A percentile compares a stretch with the other conserved stretches of the same genome.
phyloP scores from a whole-genome alignment of 2,329 filamentous ascomycete species.

The Plenodomus tracheiphilus region DNA sequence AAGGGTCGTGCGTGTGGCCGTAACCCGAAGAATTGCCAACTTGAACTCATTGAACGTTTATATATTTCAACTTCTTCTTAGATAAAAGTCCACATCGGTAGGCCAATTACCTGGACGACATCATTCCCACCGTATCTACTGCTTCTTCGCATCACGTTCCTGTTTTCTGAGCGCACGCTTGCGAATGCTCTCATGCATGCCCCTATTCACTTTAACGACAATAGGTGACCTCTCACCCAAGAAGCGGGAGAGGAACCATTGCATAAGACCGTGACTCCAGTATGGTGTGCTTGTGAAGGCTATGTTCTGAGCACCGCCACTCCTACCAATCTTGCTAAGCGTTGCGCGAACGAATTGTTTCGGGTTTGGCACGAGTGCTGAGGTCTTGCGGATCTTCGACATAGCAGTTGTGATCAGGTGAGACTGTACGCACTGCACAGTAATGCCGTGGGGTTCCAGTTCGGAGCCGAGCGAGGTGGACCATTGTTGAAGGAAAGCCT shows the following conservation, averaged over 20 bases:
- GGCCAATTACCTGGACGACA: no score
- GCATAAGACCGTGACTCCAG: constrained; percentile 89
- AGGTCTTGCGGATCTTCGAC: constrained; percentile 89
- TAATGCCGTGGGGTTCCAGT: constrained; percentile 76
- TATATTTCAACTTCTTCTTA: not conserved
- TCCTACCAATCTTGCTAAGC: constrained; percentile 77
- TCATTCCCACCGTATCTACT: no score
- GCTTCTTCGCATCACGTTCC: constrained; percentile 77
- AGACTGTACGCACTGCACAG: constrained; percentile 88
- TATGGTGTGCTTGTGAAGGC: constrained; percentile 87
- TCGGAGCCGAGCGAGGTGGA: constrained; percentile 83
- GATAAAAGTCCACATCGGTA: no score
- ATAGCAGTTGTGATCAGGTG: constrained; percentile 96
- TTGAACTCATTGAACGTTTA: no score
- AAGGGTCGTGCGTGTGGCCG: no score
- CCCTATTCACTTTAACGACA: constrained; percentile 64
- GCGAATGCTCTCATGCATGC: constrained; percentile 82
- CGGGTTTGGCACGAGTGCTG: constrained; percentile 76
- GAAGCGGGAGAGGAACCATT: constrained; percentile 72
- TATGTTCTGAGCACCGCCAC: constrained; percentile 75
- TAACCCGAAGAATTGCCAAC: no score
- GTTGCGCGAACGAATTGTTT: constrained; percentile 79
- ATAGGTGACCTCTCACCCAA: constrained; percentile 61
- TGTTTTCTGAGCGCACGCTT: constrained; percentile 81
- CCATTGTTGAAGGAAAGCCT: constrained; percentile 98